phyloP scores from a whole-genome alignment of 345 rosid species.

The Fremontodendron californicum region DNA sequence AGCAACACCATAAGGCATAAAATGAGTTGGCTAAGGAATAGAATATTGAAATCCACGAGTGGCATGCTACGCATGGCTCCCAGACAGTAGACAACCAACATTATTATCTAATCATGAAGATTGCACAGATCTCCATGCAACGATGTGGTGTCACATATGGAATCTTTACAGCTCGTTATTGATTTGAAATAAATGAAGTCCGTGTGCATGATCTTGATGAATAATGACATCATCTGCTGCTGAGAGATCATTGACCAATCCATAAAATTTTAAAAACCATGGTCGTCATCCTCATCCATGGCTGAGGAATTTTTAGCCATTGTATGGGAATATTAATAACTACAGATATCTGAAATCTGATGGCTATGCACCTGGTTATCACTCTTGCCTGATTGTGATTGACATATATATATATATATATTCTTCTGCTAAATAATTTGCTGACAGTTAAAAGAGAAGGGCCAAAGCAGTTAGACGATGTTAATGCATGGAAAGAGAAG shows the following conservation, averaged over 20 bases:
- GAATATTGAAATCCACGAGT: background rate
- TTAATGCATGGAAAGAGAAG: background rate
- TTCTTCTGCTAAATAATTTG: background rate
- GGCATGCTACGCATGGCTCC: background rate
- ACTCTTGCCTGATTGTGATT: background rate
- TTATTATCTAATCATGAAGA: background rate
- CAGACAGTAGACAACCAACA: background rate
- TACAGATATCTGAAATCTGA: too few relatives aligned
- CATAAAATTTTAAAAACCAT: background rate
- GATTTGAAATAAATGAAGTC: background rate
- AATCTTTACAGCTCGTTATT: background rate
- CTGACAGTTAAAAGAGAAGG: background rate
- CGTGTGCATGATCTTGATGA: constrained; percentile 4
- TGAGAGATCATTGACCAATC: background rate
- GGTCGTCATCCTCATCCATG: background rate
- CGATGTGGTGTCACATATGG: background rate
- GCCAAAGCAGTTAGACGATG: background rate
- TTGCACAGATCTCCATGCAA: background rate
- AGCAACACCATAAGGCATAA: background rate
- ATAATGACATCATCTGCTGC: background rate
- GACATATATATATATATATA: too few relatives aligned
- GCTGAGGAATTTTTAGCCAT: background rate
- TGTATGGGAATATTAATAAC: background rate
- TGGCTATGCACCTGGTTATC: background rate
- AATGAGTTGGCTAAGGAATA: too few relatives aligned